Percentiles rank a stretch among this genome's conserved stretches.
Conservation (phyloP, 2,329 filamentous ascomycete genomes). For the Cercospora zeae-maydis region DNA sequence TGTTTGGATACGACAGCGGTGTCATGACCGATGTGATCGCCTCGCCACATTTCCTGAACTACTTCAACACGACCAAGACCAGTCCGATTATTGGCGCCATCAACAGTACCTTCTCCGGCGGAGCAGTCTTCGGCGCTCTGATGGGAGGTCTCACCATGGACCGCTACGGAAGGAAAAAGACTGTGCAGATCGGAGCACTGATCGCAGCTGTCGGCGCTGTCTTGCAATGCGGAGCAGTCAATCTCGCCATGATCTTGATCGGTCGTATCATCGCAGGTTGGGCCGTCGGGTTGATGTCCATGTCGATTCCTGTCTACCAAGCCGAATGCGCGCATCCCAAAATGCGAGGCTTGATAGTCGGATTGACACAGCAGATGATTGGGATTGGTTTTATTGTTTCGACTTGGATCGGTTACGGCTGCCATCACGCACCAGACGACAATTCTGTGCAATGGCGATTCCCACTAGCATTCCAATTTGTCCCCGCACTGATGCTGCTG, state of each 20-base stretch:
- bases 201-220: slow-evolving; percentile 58
- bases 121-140: slow-evolving; percentile 55
- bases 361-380: slow-evolving; percentile 56
- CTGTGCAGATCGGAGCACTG: slow-evolving; percentile 57
- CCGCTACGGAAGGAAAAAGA: slow-evolving; percentile 56
- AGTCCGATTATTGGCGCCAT: slow-evolving; percentile 59
- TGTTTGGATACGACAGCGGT: slow-evolving; percentile 46
- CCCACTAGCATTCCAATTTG: slow-evolving; percentile 47
- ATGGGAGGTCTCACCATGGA: slow-evolving; percentile 59
- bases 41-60: slow-evolving; percentile 54
- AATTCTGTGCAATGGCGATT: slow-evolving; percentile 40
- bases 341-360: slow-evolving; percentile 57
- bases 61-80: slow-evolving; percentile 52
- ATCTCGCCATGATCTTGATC: slow-evolving; percentile 55
- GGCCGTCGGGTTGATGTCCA: slow-evolving; percentile 57
- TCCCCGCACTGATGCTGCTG: slow-evolving; percentile 45
- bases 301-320: slow-evolving; percentile 61
- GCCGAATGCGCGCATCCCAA: slow-evolving; percentile 58
- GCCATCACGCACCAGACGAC: slow-evolving; percentile 38
- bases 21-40: slow-evolving; percentile 53
- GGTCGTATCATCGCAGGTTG: slow-evolving; percentile 59
- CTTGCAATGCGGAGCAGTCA: slow-evolving; percentile 57
- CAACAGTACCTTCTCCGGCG: slow-evolving; percentile 60
- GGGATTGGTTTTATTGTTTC: slow-evolving; percentile 57
- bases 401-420: slow-evolving; percentile 52